Evolutionary conservation across 2,329 filamentous ascomycete genomes (phyloP).

Genomic region (Fusarium torreyae): DNA sequence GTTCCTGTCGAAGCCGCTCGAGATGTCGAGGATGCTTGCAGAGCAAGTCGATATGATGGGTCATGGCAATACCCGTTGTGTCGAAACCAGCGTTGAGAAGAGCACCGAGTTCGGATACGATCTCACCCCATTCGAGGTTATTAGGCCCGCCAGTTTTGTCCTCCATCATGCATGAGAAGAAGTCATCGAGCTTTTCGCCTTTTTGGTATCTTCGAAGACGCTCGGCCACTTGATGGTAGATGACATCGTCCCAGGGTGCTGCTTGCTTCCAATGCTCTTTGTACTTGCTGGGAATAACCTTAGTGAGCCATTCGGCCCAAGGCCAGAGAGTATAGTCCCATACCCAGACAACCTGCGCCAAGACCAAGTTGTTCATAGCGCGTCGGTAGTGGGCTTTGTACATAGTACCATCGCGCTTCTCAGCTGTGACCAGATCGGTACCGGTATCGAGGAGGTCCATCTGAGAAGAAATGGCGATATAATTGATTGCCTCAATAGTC

Average conservation of each 20-base stretch:
- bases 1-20: slow-evolving; percentile 59
- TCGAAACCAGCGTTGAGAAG: slow-evolving; percentile 67
- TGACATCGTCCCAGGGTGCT: slow-evolving; percentile 58
- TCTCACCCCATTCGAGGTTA: slow-evolving; percentile 68
- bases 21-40: slow-evolving; percentile 61
- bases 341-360: slow-evolving; percentile 64
- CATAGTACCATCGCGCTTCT: slow-evolving; percentile 61
- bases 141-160: slow-evolving; percentile 56
- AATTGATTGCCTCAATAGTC: slow-evolving; percentile 68
- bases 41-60: slow-evolving; percentile 67
- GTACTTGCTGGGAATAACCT: slow-evolving; percentile 61
- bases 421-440: slow-evolving; percentile 59
- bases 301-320: slow-evolving; percentile 61
- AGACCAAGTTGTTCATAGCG: slow-evolving; percentile 64
- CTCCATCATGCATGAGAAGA: slow-evolving; percentile 70
- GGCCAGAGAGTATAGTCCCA: slow-evolving; percentile 68
- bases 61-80: slow-evolving; percentile 65
- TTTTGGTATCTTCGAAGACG: slow-evolving; percentile 33
- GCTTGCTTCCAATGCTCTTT: slow-evolving; percentile 24
- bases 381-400: slow-evolving; percentile 63
- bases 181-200: slow-evolving; percentile 72
- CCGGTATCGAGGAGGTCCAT: slow-evolving; percentile 67
- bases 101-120: slow-evolving; percentile 68
- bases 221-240: slow-evolving; percentile 57
- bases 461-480: slow-evolving; percentile 66